Conservation (phyloP, 495 filamentous ascomycete species). For the Penicillium roqueforti region DNA sequence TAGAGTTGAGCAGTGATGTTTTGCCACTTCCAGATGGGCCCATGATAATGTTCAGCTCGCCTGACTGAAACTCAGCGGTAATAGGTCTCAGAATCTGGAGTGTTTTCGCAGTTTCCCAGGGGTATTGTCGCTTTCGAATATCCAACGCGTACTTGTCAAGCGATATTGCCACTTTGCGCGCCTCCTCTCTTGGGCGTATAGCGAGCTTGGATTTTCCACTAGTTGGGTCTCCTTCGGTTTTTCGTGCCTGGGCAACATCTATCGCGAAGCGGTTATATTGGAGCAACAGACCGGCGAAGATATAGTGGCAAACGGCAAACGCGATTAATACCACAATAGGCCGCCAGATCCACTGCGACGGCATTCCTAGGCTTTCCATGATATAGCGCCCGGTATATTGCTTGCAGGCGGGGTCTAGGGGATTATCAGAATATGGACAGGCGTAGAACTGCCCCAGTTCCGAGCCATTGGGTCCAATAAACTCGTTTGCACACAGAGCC, state of each 20-base stretch:
- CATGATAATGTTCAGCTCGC: constrained; percentile 70
- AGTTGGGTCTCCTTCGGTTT: constrained; percentile 51
- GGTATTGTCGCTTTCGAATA: constrained; percentile 53
- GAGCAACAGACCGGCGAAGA: constrained; percentile 52
- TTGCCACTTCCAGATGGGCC: constrained; percentile 73
- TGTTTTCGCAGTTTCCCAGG: constrained; percentile 40
- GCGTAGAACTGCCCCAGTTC: constrained; percentile 55
- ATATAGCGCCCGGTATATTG: constrained; percentile 65
- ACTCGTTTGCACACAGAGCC: constrained; percentile 64
- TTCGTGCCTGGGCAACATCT: constrained; percentile 52
- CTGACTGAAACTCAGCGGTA: constrained; percentile 56
- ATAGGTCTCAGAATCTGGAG: constrained; percentile 62
- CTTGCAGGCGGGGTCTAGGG: constrained; percentile 55
- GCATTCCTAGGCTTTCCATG: constrained; percentile 60
- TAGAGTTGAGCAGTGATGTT: constrained; percentile 64
- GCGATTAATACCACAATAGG: constrained; percentile 58
- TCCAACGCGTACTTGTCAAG: constrained; percentile 57
- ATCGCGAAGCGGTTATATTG: constrained; percentile 58
- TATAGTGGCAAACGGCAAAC: constrained; percentile 55
- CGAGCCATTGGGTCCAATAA: constrained; percentile 44
- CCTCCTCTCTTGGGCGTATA: constrained; percentile 45
- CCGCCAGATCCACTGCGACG: constrained; percentile 55
- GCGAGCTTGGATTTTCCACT: constrained; percentile 59
- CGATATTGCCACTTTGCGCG: constrained; percentile 54
- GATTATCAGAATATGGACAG: constrained; percentile 57